Percentiles rank a stretch among this genome's conserved stretches.
Evolutionary conservation across 2,329 filamentous ascomycete genomes (phyloP).

Genomic region (Sporothrix pseudoabietina): DNA sequence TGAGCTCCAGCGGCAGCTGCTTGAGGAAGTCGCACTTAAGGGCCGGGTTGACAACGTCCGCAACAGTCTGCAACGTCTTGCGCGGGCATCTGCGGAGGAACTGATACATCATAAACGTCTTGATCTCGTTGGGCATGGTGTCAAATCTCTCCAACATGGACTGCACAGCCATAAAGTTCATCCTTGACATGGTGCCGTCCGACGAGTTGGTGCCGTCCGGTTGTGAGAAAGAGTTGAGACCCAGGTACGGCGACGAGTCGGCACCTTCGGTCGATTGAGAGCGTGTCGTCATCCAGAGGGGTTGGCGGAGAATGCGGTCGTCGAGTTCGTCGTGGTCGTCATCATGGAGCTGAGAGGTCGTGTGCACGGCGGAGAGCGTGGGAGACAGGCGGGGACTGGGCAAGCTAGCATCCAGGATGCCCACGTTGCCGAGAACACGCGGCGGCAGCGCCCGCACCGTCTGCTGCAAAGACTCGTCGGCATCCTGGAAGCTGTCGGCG

Average conservation of each 20-base stretch:
- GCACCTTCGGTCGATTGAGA: constrained; percentile 47
- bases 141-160: constrained; percentile 88
- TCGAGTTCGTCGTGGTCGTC: constrained; percentile 51
- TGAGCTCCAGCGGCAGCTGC: constrained; percentile 81
- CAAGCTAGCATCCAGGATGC: constrained; percentile 84
- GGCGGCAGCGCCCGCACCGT: constrained; percentile 51
- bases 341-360: constrained; percentile 47
- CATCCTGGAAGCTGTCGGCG: constrained; percentile 59
- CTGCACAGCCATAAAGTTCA: constrained; percentile 73
- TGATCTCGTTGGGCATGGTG: constrained; percentile 85
- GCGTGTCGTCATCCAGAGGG: constrained; percentile 36
- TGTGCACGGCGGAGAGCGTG: constrained; percentile 72
- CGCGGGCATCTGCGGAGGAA: constrained; percentile 85
- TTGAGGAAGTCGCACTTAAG: constrained; percentile 91
- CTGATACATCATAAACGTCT: constrained; percentile 96
- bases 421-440: constrained; percentile 66
- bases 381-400: constrained; percentile 94
- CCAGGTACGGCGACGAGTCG: constrained; percentile 26
- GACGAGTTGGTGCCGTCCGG: constrained; percentile 35
- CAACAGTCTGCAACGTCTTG: constrained; percentile 84
- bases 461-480: constrained; percentile 53
- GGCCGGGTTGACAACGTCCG: constrained; percentile 88
- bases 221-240: constrained; percentile 1
- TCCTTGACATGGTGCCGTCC: constrained; percentile 37
- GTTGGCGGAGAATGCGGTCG: constrained; percentile 42